Evolutionary conservation across 495 filamentous ascomycete species (phyloP).

Genomic region (Aspergillus cristatus): DNA sequence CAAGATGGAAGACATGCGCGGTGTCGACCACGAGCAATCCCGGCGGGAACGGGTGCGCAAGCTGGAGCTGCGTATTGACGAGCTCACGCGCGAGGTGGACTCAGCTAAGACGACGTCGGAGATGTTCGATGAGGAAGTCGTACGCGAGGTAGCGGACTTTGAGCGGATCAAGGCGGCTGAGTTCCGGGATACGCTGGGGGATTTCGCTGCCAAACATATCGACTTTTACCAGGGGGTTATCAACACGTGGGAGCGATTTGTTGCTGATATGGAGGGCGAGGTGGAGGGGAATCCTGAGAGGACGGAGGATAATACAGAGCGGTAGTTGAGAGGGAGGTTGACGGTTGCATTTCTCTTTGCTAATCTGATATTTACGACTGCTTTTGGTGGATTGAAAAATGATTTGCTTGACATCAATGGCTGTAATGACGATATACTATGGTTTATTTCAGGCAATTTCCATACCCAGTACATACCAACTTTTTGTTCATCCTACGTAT

Average conservation of each 20-base stretch:
- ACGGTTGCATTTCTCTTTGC: neutral
- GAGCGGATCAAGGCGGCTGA: conserved; percentile 92
- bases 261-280: conserved; percentile 77
- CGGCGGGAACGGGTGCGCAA: conserved; percentile 79
- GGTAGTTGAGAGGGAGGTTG: neutral
- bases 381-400: too few relatives aligned
- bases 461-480: too few relatives aligned
- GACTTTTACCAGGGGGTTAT: conserved; percentile 74
- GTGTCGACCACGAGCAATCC: conserved; percentile 90
- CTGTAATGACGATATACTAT: too few relatives aligned
- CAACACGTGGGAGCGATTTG: conserved; percentile 82
- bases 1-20: conserved; percentile 94
- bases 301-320: neutral
- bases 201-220: conserved; percentile 75
- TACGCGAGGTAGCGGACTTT: conserved; percentile 86
- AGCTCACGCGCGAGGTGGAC: conserved; percentile 81
- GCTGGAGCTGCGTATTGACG: conserved; percentile 83
- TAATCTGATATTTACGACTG: too few relatives aligned
- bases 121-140: conserved; percentile 88
- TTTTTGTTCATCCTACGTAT: too few relatives aligned
- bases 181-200: conserved; percentile 78
- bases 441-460: too few relatives aligned
- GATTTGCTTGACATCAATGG: too few relatives aligned
- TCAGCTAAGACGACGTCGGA: conserved; percentile 72
- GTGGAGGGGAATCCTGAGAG: conserved; percentile 10